phyloP scores from a whole-genome alignment of 2,329 filamentous ascomycete species.

The Arthrinium phaeospermum region DNA sequence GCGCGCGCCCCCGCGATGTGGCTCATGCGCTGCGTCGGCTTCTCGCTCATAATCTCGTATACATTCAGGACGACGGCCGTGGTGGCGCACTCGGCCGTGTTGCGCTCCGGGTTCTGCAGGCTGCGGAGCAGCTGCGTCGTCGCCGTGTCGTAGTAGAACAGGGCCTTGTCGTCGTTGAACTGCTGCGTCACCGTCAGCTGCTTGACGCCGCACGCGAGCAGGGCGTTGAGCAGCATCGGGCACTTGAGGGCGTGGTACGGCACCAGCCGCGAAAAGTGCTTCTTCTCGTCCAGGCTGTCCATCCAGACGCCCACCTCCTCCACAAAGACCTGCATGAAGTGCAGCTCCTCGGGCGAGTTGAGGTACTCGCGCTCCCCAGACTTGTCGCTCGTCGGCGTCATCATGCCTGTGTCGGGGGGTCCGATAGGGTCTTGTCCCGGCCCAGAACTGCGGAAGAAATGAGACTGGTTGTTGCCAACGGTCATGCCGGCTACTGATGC shows the following conservation, averaged over 20 bases:
- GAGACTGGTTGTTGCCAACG: constrained; percentile 38
- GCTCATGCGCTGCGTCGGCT: constrained; percentile 80
- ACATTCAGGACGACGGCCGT: constrained; percentile 89
- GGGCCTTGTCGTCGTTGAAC: constrained; percentile 77
- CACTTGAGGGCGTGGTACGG: constrained; percentile 83
- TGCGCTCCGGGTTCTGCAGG: constrained; percentile 82
- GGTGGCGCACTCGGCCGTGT: constrained; percentile 83
- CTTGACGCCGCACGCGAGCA: constrained; percentile 85
- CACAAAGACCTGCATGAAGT: constrained; percentile 92
- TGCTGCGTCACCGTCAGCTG: constrained; percentile 72
- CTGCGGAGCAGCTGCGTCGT: constrained; percentile 78
- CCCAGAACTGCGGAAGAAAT: constrained; percentile 30
- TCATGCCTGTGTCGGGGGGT: constrained; percentile 41
- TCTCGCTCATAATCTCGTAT: constrained; percentile 91
- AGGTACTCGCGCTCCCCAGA: constrained; percentile 64
- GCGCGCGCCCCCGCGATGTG: constrained; percentile 86
- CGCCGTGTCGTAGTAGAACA: constrained; percentile 85
- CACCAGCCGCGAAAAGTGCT: constrained; percentile 85
- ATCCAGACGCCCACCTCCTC: constrained; percentile 93
- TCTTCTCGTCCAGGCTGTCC: constrained; percentile 85
- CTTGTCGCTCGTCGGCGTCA: constrained; percentile 48
- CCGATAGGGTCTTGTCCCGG: constrained; percentile 34
- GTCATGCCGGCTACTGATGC: constrained; percentile 46
- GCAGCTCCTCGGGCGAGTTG: constrained; percentile 75
- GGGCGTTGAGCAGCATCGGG: constrained; percentile 87